Base-by-base conservation (phyloP, 2,329 filamentous ascomycete species). In the Thielaviopsis populi region DNA sequence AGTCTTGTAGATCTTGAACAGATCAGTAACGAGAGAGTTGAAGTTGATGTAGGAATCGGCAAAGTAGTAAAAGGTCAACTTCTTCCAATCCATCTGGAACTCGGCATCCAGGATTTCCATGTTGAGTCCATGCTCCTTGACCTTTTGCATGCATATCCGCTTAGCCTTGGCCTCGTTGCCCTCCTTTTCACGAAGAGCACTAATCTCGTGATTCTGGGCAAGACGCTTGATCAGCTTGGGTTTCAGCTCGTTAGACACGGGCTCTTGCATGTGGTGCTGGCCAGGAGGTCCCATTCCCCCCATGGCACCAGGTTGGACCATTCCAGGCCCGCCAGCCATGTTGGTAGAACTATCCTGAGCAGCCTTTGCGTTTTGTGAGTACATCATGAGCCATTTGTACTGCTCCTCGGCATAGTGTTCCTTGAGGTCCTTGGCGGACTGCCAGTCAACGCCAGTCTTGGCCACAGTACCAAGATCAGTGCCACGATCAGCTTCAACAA, bases 71-170 rank as follows among this genome's bases (percentile, higher is more conserved):
- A 97, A 97, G 0, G 95, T 99, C 64, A 99, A 78, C 74, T 99
- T 99, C 76, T 97, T 96, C 85, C 91, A 96, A 73, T 99, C 94
- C 92, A 96, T 95, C 72, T 99, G 94, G 72, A 96, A 99, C 73
- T 99, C 94, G 3, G 94, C 94, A 75, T 99, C 94, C 6, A 99
- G 83, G 68, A 99, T 97, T 74, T 99, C 94, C 94, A 99, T 97
- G 70, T 95, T 91, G 33, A 97, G 80, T 59, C 89, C 86, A 73
- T 97, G 91, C 71, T 97, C 92, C 68, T 88, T 88, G 63, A 96
- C 94, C 75, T 97, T 99, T 70, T 95, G 89, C 78, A 96, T 94
- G 73, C 91, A 96, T 53, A 96, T 87, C 63, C 94, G 85, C 77
- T 99, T 97, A 0, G 94, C 94, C 74, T 97, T 97, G 19, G 94